phyloP scores from a whole-genome alignment of 2,329 filamentous ascomycete genomes.

The Nigrospora sphaerica region DNA sequence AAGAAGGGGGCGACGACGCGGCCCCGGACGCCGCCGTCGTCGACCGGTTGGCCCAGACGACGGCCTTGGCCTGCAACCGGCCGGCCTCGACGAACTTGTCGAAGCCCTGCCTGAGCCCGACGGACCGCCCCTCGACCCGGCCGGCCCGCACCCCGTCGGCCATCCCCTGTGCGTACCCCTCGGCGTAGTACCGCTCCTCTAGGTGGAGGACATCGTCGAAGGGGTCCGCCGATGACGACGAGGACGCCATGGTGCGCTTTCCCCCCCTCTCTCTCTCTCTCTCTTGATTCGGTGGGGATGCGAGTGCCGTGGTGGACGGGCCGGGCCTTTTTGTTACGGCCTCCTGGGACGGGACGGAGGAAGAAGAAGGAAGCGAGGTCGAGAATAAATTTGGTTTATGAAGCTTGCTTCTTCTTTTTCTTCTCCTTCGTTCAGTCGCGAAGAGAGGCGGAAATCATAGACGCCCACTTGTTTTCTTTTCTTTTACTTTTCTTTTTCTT shows the following conservation, averaged over 20 bases:
- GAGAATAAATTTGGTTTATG: not conserved
- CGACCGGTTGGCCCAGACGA: conserved; percentile 72
- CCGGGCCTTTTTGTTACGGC: too few relatives aligned
- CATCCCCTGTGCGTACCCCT: conserved; percentile 71
- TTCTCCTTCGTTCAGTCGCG: not conserved
- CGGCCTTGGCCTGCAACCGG: conserved; percentile 66
- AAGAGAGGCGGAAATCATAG: too few relatives aligned
- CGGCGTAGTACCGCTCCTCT: conserved; percentile 67
- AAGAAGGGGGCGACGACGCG: too few relatives aligned
- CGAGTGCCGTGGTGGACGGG: too few relatives aligned
- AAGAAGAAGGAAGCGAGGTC: too few relatives aligned
- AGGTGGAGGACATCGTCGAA: conserved; percentile 53
- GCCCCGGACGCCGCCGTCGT: too few relatives aligned
- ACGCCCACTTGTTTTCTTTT: not conserved
- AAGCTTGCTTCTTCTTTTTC: not conserved
- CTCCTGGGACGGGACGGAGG: too few relatives aligned
- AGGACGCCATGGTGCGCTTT: conserved; percentile 11
- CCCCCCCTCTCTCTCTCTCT: too few relatives aligned
- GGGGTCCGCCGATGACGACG: conserved; percentile 30
- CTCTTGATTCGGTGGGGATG: too few relatives aligned
- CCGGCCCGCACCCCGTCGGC: conserved; percentile 72
- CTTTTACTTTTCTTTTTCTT: not conserved
- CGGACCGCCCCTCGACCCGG: conserved; percentile 78
- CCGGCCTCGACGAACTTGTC: conserved; percentile 85
- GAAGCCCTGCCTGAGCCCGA: conserved; percentile 88